Conservation (phyloP, 768 basidiomycete genomes). For the Tephrocybe sp. region DNA sequence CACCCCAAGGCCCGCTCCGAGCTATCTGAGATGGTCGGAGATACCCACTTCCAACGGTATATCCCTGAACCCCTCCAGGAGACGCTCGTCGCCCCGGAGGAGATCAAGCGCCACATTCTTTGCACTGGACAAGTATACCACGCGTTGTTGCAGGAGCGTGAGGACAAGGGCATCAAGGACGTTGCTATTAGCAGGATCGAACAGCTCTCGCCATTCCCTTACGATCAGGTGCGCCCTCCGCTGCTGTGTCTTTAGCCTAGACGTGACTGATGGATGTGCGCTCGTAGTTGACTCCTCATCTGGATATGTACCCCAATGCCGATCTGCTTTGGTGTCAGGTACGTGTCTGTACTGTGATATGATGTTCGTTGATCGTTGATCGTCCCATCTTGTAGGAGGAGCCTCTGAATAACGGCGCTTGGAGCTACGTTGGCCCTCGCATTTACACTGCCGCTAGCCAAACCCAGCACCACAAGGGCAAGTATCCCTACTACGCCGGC, state of each 20-base stretch:
- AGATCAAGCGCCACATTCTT: constrained; percentile 90
- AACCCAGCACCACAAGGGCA: constrained; percentile 88
- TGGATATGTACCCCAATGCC: constrained; percentile 97
- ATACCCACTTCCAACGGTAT: constrained; percentile 92
- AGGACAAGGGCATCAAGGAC: constrained; percentile 88
- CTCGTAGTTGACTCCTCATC: constrained; percentile 79
- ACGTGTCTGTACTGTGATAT: constrained; percentile 17
- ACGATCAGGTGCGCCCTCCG: constrained; percentile 70
- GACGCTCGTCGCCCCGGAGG: constrained; percentile 71
- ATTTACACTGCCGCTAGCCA: constrained; percentile 91
- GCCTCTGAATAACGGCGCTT: constrained; percentile 95
- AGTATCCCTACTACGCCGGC: constrained; percentile 91
- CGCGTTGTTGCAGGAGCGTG: constrained; percentile 84
- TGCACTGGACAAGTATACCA: constrained; percentile 97
- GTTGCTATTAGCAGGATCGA: constrained; percentile 94
- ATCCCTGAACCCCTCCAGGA: constrained; percentile 81
- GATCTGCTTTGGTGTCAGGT: constrained; percentile 92
- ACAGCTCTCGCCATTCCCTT: constrained; percentile 96
- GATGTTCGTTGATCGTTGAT: not conserved
- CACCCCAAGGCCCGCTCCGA: constrained; percentile 90
- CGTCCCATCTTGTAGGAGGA: constrained; percentile 61
- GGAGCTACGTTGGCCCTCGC: constrained; percentile 94
- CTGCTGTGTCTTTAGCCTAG: not conserved
- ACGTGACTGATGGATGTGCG: constrained; percentile 1
- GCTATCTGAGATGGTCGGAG: constrained; percentile 84